phyloP scores from a whole-genome alignment of 139 green algal genomes.

The Chara braunii region DNA sequence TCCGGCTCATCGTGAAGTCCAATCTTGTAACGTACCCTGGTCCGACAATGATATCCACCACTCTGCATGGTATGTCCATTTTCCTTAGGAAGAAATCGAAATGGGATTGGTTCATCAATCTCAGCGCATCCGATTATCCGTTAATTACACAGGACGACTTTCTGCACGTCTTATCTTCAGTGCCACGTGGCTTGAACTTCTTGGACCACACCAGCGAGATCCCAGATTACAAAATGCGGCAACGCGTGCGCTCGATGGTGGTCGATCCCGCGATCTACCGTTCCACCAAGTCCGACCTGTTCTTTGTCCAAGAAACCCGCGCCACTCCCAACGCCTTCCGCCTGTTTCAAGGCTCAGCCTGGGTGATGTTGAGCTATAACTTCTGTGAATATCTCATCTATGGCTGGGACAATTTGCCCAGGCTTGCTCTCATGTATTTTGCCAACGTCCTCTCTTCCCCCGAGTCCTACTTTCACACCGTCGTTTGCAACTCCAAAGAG shows the following conservation, averaged over 20 bases:
- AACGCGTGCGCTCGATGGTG: background rate
- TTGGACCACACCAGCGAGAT: slow-evolving; percentile 6
- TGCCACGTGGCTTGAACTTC: slow-evolving; percentile 15
- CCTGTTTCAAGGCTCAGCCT: slow-evolving; percentile 14
- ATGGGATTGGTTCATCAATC: slow-evolving; percentile 36
- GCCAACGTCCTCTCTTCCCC: slow-evolving; percentile 19
- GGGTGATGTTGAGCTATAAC: slow-evolving; percentile 6
- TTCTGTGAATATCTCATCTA: slow-evolving; percentile 29
- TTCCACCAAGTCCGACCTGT: slow-evolving; percentile 7
- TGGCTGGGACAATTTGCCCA: slow-evolving; percentile 27
- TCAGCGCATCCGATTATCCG: slow-evolving; percentile 27
- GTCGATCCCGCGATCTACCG: slow-evolving; percentile 10
- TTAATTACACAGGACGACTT: slow-evolving; percentile 18
- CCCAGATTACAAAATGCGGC: too few species aligned
- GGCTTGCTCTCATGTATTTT: slow-evolving; percentile 30
- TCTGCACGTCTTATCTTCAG: slow-evolving; percentile 16
- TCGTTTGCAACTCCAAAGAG: slow-evolving; percentile 27
- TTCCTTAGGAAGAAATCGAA: slow-evolving; percentile 7
- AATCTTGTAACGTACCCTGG: slow-evolving; percentile 21
- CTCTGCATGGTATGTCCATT: slow-evolving; percentile 18
- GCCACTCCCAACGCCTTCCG: background rate
- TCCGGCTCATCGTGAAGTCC: slow-evolving; percentile 7
- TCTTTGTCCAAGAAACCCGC: background rate
- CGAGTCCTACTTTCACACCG: slow-evolving; percentile 27
- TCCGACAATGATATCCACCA: slow-evolving; percentile 15